A percentile compares a stretch with the other conserved stretches of the same genome.
Conservation (phyloP, 164 flowering plant genomes). For the Dillenia turbinata region DNA sequence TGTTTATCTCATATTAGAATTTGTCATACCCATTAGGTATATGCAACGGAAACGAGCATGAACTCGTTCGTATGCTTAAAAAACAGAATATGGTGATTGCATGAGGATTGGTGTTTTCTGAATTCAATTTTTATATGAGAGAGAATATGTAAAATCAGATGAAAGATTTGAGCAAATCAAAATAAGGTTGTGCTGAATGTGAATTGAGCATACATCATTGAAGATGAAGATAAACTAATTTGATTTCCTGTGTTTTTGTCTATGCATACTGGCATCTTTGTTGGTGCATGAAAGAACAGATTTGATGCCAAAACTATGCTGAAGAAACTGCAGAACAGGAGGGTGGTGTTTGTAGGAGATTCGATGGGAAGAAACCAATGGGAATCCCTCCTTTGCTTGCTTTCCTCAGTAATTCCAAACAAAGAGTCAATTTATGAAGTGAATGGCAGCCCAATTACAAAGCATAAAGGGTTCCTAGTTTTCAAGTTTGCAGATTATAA, state of each 20-base stretch:
- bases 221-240: not conserved
- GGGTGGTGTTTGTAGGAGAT: constrained; percentile 88
- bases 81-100: too few relatives aligned
- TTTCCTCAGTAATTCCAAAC: constrained; percentile 60
- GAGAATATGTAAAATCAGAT: too few relatives aligned
- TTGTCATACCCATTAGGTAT: too few relatives aligned
- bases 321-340: constrained; percentile 67
- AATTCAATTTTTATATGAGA: too few relatives aligned
- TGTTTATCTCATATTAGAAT: too few relatives aligned
- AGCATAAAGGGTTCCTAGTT: constrained; percentile 86
- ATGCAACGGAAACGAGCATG: too few relatives aligned
- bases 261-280: too few relatives aligned
- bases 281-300: constrained; percentile 27
- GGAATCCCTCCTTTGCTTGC: constrained; percentile 98
- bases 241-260: not conserved
- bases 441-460: constrained; percentile 90
- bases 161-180: too few relatives aligned
- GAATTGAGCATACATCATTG: too few relatives aligned
- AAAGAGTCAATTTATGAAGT: constrained; percentile 81
- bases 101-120: too few relatives aligned
- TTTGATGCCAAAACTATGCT: constrained; percentile 76
- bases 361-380: constrained; percentile 99
- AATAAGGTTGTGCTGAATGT: too few relatives aligned
- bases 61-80: too few relatives aligned
- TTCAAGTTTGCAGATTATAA: constrained; percentile 78